Conservation (phyloP, 1,284 basidiomycete genomes). For the Papiliotrema flavescens region DNA sequence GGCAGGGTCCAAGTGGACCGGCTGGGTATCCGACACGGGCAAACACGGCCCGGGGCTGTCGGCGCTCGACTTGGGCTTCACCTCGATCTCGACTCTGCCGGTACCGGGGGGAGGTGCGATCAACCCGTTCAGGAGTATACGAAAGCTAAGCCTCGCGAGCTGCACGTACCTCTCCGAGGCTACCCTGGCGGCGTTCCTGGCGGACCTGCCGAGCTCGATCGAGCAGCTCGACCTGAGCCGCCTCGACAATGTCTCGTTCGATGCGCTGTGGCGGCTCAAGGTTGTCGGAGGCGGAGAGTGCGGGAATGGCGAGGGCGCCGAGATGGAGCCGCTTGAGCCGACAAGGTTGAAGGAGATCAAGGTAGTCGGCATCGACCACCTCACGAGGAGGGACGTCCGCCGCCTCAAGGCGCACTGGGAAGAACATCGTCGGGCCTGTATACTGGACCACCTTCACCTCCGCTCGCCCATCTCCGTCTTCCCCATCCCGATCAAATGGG, state of each 20-base stretch:
- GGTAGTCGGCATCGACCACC: slow-evolving; percentile 38
- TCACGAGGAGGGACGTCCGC: slow-evolving; percentile 35
- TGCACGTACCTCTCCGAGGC: slow-evolving; percentile 17
- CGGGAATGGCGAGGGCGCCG: not conserved
- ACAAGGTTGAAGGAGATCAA: slow-evolving; percentile 27
- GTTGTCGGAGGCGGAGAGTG: slow-evolving; percentile 9
- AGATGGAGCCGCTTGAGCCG: not conserved
- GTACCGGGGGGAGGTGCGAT: not conserved
- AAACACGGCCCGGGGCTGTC: slow-evolving; percentile 11
- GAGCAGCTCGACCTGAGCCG: slow-evolving; percentile 25
- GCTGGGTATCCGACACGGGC: slow-evolving; percentile 12
- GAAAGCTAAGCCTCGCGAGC: slow-evolving; percentile 19
- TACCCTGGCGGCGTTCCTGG: slow-evolving; percentile 17
- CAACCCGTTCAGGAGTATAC: slow-evolving; percentile 10
- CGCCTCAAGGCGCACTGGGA: slow-evolving; percentile 33
- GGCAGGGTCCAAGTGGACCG: slow-evolving; percentile 11
- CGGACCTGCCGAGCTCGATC: slow-evolving; percentile 18
- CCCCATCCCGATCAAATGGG: not conserved
- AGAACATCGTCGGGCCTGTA: slow-evolving; percentile 18
- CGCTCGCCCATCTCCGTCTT: not conserved
- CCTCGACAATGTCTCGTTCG: slow-evolving; percentile 24
- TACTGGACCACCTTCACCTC: not conserved
- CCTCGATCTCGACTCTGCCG: slow-evolving; percentile 24
- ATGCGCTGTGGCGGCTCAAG: slow-evolving; percentile 17
- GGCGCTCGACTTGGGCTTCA: slow-evolving; percentile 30